Base-by-base conservation (phyloP, 108 stramenopile species). In the Schizochytrium sp. region DNA sequence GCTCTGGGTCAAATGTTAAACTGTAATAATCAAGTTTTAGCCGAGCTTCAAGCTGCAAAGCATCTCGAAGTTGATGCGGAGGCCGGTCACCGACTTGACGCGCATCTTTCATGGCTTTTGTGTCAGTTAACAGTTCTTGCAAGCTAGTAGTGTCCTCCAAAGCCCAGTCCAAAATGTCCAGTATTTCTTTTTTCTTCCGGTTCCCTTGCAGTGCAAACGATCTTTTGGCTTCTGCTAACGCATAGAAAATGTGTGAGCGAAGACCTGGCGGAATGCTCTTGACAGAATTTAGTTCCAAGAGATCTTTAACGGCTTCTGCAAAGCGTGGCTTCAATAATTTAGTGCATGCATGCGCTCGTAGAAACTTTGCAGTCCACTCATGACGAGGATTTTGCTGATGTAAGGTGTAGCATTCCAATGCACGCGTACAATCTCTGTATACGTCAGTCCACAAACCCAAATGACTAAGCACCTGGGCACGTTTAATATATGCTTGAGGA, bases 261-360 rank as follows among this genome's bases (percentile, higher is more conserved):
- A 60, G 28, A n/a, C 28, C 28, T 17, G 59, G 59, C 59, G 17
- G 19, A 60, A 60, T 17, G 59, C 59, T 17, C 59, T n/a, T n/a
- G 59, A n/a, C 59, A n/a, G 59, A 17, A n/a, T 60, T 60, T 60
- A 60, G 59, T n/a, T n/a, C 59, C 28, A 60, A 60, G 28, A 60
- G 59, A n/a, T 60, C 59, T 60, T n/a, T 17, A n/a, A 60, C 59
- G 17, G 59, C 59, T n/a, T 60, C 59, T 17, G 59, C 59, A n/a
- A n/a, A n/a, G 19, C 59, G 59, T n/a, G 59, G 59, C 17, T 17
- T 2, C 59, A n/a, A 17, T 17, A 60, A n/a, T 60, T 60, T n/a
- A 60, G 19, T 60, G 28, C 59, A n/a, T n/a, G 59, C 59, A n/a
- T n/a, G 59, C 17, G 59, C 59, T 17, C 59, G 59, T n/a, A 60